Evolutionary conservation across 495 filamentous ascomycete genomes (phyloP).

Genomic region (Xeromyces bisporus): DNA sequence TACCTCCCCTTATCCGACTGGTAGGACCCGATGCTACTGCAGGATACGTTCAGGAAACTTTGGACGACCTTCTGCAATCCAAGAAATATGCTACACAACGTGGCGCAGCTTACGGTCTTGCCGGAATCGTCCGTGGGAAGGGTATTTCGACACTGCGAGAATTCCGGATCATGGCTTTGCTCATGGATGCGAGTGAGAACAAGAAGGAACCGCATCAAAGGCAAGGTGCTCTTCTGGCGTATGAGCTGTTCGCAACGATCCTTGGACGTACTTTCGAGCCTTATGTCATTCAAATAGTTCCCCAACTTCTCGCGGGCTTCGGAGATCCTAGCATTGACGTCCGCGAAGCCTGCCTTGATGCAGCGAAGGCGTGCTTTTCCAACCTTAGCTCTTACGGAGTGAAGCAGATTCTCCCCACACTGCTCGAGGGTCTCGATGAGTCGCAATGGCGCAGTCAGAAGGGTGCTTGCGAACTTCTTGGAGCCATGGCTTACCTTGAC

Average conservation of each 20-base stretch:
- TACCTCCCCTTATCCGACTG: constrained; percentile 73
- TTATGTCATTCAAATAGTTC: constrained; percentile 89
- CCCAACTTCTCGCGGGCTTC: constrained; percentile 74
- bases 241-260: constrained; percentile 72
- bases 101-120: constrained; percentile 88
- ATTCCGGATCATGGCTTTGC: constrained; percentile 64
- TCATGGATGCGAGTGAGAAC: constrained; percentile 68
- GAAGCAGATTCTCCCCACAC: constrained; percentile 78
- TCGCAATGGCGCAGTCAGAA: constrained; percentile 96
- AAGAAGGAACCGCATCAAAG: constrained; percentile 81
- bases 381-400: constrained; percentile 90
- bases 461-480: constrained; percentile 86
- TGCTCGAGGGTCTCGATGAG: constrained; percentile 86
- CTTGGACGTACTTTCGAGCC: constrained; percentile 84
- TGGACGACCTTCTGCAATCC: constrained; percentile 62
- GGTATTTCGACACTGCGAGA: constrained; percentile 72
- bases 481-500: constrained; percentile 95
- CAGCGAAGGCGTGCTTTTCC: constrained; percentile 86
- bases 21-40: constrained; percentile 50
- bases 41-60: constrained; percentile 62
- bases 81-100: constrained; percentile 83
- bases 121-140: constrained; percentile 70
- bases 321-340: constrained; percentile 80
- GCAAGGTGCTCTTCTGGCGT: constrained; percentile 77
- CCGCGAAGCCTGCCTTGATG: constrained; percentile 78